Evolutionary conservation across 2,329 filamentous ascomycete species (phyloP).

Genomic region (Diaporthe ampelina): DNA sequence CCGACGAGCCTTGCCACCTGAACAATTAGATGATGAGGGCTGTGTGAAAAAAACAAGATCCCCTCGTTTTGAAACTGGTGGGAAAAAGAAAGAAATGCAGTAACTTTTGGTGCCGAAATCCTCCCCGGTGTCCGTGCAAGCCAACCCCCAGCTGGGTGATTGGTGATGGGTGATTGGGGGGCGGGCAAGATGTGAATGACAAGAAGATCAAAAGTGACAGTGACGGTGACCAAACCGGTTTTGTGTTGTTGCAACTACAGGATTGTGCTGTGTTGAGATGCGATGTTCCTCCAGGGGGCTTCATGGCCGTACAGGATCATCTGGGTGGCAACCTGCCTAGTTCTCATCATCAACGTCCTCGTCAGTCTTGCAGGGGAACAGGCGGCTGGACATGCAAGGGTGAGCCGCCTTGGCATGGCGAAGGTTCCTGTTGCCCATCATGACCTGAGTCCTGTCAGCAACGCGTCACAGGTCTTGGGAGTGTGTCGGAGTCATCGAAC

Average conservation of each 20-base stretch:
- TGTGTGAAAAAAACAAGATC: constrained; percentile 18
- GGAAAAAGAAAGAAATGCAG: constrained; percentile 14
- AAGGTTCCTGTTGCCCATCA: neutral
- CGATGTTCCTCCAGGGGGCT: constrained; percentile 20
- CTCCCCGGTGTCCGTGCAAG: constrained; percentile 16
- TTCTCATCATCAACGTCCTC: neutral
- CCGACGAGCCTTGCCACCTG: neutral
- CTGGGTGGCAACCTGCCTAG: constrained; percentile 5
- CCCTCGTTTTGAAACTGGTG: neutral
- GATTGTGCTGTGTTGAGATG: neutral
- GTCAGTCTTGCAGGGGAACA: neutral
- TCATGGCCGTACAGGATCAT: constrained; percentile 7
- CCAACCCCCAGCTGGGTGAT: constrained; percentile 12
- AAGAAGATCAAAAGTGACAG: constrained; percentile 13
- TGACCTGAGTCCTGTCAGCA: neutral
- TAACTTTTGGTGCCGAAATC: constrained; percentile 21
- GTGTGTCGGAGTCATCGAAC: too few relatives aligned
- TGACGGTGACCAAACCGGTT: neutral
- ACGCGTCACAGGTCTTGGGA: too few relatives aligned
- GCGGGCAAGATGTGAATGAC: neutral
- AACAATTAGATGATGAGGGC: constrained; percentile 20
- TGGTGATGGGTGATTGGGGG: neutral
- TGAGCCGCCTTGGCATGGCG: neutral
- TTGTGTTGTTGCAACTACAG: constrained; percentile 14
- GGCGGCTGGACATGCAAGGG: neutral